Percentiles rank a stretch among this genome's conserved stretches.
These are phyloP conservation scores for Thraustochytrium sp. DNA, from an alignment of 352 stramenopile species.

Conservation along the genomic window DNA sequence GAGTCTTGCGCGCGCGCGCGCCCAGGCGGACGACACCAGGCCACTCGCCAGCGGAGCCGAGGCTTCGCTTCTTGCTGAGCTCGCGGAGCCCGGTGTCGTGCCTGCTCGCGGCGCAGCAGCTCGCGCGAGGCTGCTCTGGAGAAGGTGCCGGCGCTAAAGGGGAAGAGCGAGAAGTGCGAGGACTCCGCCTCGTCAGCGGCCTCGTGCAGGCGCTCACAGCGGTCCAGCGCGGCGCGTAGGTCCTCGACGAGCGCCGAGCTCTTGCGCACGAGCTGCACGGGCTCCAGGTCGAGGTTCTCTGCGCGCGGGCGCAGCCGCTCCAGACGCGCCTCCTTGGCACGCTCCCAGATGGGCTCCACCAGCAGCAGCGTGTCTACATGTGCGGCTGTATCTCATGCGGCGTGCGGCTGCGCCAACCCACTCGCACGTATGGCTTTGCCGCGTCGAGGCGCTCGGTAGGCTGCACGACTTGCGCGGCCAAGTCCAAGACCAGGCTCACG, in stretches of 20 bases:
- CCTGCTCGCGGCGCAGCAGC: not conserved
- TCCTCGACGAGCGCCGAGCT: not conserved
- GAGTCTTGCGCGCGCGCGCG: too few species aligned
- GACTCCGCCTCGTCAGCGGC: not conserved
- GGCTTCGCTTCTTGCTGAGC: too few species aligned
- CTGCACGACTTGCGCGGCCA: too few species aligned
- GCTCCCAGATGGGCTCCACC: not conserved
- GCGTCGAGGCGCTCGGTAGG: too few species aligned
- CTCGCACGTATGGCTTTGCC: too few species aligned
- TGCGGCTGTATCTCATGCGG: too few species aligned
- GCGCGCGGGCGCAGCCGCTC: not conserved
- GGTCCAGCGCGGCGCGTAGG: not conserved
- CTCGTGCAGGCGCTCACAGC: not conserved
- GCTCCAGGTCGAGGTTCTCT: conserved; percentile 6
- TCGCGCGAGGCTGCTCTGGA: not conserved
- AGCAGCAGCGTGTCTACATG: conserved; percentile 20
- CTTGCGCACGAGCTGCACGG: not conserved
- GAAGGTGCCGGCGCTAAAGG: conserved; percentile 16
- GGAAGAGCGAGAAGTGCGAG: conserved; percentile 12
- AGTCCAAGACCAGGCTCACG: too few species aligned
- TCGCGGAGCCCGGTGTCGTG: too few species aligned
- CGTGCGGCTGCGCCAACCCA: too few species aligned
- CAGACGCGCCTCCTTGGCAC: not conserved
- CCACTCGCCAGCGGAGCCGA: too few species aligned
- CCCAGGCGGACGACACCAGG: too few species aligned